Evolutionary conservation across 257 asterid species (phyloP).

Genomic region (Przewalskia tangutica): DNA sequence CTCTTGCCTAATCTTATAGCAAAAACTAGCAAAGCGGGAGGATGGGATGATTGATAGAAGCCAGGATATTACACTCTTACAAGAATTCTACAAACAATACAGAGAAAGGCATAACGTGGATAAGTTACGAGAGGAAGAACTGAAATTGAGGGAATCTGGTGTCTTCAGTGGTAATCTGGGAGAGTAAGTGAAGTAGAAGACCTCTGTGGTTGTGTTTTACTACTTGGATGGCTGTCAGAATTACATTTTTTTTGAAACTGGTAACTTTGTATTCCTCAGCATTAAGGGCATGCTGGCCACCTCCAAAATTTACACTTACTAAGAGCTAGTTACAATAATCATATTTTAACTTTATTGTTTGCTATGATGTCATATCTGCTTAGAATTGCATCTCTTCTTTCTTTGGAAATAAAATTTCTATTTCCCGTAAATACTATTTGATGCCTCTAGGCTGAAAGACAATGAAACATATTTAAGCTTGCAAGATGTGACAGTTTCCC

Average conservation of each 20-base stretch:
- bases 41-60: constrained; percentile 86
- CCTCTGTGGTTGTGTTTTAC: neutral
- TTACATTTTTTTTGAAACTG: neutral
- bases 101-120: constrained; percentile 72
- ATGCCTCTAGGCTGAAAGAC: neutral
- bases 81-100: constrained; percentile 72
- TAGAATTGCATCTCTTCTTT: neutral
- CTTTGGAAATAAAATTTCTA: neutral
- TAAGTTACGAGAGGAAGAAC: constrained; percentile 77
- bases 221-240: neutral
- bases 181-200: constrained; percentile 56
- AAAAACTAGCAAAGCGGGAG: constrained; percentile 88
- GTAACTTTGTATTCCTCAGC: no score
- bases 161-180: constrained; percentile 88
- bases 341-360: neutral
- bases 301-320: no score
- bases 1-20: constrained; percentile 42
- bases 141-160: constrained; percentile 86
- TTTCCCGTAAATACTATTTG: neutral
- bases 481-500: neutral
- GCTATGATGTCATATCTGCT: neutral
- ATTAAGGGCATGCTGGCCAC: no score
- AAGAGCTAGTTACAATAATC: no score
- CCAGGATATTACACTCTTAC: constrained; percentile 75
- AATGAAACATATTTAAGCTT: neutral